Percentiles rank a stretch among this genome's conserved stretches.
phyloP scores from a whole-genome alignment of 192 early-diverging fungal species.

The Rhizophagus sp. region DNA sequence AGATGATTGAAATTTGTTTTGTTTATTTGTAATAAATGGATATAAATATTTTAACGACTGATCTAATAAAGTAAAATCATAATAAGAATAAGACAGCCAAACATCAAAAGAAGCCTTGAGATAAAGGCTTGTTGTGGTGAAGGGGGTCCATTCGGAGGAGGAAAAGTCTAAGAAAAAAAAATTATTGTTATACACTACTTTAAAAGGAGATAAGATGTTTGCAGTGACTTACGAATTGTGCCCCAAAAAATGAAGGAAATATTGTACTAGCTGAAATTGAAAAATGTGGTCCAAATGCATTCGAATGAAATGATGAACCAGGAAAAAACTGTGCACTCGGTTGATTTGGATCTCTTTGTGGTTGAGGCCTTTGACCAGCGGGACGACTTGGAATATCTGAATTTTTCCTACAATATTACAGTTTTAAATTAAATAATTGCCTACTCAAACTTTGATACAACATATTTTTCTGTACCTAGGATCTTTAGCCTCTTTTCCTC shows the following conservation, averaged over 20 bases:
- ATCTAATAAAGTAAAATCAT: constrained; percentile 22
- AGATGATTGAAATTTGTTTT: not conserved
- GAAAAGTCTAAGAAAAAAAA: constrained; percentile 27
- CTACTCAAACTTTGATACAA: not conserved
- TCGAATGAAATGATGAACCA: constrained; percentile 60
- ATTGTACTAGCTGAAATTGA: constrained; percentile 69
- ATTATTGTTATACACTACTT: not conserved
- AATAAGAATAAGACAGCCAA: constrained; percentile 43
- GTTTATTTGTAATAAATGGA: not conserved
- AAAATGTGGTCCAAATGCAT: constrained; percentile 55
- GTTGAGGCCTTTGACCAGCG: constrained; percentile 75
- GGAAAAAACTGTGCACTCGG: constrained; percentile 47
- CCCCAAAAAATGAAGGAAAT: constrained; percentile 69
- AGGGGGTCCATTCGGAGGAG: constrained; percentile 39
- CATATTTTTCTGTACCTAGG: constrained; percentile 50
- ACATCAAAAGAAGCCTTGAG: constrained; percentile 81
- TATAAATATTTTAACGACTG: not conserved
- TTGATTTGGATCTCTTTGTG: constrained; percentile 57
- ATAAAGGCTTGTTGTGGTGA: constrained; percentile 75
- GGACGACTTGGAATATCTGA: constrained; percentile 68
- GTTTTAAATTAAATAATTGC: not conserved
- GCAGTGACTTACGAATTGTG: constrained; percentile 51
- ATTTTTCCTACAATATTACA: constrained; percentile 23
- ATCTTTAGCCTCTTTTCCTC: constrained; percentile 75
- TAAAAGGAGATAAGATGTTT: constrained; percentile 2